Evolutionary conservation across 257 asterid species (phyloP).

Genomic region (Solanum pinnatisectum): DNA sequence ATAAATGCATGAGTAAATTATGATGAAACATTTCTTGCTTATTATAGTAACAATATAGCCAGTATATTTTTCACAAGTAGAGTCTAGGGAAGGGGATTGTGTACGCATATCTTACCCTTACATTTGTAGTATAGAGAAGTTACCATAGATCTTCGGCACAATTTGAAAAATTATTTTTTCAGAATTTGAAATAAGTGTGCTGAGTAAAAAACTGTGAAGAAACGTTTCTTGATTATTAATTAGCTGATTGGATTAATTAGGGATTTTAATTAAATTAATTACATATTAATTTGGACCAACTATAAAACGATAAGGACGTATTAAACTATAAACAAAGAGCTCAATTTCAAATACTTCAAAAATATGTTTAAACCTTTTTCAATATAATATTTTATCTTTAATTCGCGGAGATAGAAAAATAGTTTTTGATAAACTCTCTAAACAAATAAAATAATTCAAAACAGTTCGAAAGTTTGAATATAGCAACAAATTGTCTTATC

Average conservation of each 20-base stretch:
- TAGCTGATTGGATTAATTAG: not conserved
- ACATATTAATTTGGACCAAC: not conserved
- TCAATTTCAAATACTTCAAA: not conserved
- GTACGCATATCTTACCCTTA: no score
- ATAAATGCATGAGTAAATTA: not conserved
- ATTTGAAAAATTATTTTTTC: not conserved
- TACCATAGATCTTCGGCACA: no score
- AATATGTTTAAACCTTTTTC: not conserved
- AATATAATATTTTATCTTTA: not conserved
- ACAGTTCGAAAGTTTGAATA: not conserved
- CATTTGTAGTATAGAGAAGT: no score
- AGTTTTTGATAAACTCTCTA: not conserved
- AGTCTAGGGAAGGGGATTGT: not conserved
- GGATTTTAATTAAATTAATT: no score
- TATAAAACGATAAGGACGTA: no score
- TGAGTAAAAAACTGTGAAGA: not conserved
- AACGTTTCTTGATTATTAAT: not conserved
- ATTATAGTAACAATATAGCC: no score
- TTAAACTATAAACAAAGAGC: no score
- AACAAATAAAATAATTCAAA: not conserved
- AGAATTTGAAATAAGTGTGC: not conserved
- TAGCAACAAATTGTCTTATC: not conserved
- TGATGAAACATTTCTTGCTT: not conserved
- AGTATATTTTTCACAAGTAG: not conserved
- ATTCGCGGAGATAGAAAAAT: not conserved